A percentile compares a stretch with the other conserved stretches of the same genome.
phyloP scores from a whole-genome alignment of 2,329 filamentous ascomycete genomes.

The Eurotiales sp. region DNA sequence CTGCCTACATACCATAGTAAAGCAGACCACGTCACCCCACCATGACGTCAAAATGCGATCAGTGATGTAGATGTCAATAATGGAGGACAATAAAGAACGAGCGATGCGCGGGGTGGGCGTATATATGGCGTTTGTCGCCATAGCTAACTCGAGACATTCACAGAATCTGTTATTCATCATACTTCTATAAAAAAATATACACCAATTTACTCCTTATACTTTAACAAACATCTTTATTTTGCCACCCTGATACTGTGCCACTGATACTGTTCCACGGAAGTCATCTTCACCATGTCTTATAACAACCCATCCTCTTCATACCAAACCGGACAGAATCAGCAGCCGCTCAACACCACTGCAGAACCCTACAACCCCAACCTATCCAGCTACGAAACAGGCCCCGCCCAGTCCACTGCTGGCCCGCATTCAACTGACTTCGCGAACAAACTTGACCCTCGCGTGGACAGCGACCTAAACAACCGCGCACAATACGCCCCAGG shows the following conservation, averaged over 20 bases:
- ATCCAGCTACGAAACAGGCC: constrained; percentile 4
- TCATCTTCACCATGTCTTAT: neutral
- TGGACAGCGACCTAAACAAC: constrained; percentile 30
- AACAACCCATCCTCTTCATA: neutral
- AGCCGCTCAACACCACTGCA: neutral
- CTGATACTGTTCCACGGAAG: neutral
- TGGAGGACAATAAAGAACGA: no score
- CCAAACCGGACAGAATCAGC: neutral
- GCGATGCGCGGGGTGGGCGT: no score
- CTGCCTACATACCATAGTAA: no score
- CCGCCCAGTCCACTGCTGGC: constrained; percentile 5
- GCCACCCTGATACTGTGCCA: neutral
- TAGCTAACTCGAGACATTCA: no score
- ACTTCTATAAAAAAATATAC: no score
- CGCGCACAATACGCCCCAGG: constrained; percentile 19
- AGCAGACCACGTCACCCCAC: neutral
- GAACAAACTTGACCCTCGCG: constrained; percentile 37
- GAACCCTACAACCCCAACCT: neutral
- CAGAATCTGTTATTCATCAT: no score
- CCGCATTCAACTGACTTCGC: constrained; percentile 7
- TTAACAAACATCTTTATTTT: no score
- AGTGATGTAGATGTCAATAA: constrained; percentile 6
- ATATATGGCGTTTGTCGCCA: no score
- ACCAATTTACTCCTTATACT: no score
- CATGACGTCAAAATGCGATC: constrained; percentile 8